Evolutionary conservation across 768 basidiomycete species (phyloP).

Genomic region (Boletus fagicola): DNA sequence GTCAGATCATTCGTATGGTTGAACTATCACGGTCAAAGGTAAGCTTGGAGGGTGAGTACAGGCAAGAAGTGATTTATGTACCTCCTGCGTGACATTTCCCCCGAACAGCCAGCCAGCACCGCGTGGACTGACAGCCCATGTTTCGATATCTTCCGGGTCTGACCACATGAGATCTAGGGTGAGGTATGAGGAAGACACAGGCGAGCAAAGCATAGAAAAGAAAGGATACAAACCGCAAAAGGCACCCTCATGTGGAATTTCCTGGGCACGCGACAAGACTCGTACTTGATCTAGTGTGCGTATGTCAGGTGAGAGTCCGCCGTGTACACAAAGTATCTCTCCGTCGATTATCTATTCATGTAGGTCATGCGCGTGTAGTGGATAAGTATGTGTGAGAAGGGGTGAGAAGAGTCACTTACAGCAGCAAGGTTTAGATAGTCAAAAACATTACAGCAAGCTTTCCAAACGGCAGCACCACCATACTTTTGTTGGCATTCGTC

Average conservation of each 20-base stretch:
- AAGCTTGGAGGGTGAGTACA: background rate
- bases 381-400: background rate
- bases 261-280: constrained; percentile 90
- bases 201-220: background rate
- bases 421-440: constrained; percentile 95
- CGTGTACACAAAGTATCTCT: constrained; percentile 89
- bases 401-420: constrained; percentile 42
- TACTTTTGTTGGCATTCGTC: constrained; percentile 99
- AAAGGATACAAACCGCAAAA: constrained; percentile 69
- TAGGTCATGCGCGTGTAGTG: background rate
- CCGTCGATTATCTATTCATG: constrained; percentile 84
- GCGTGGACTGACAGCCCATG: constrained; percentile 95
- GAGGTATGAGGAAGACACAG: background rate
- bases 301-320: constrained; percentile 94
- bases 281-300: constrained; percentile 93
- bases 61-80: constrained; percentile 27
- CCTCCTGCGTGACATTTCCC: constrained; percentile 80
- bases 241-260: constrained; percentile 98
- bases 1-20: constrained; percentile 86
- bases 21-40: constrained; percentile 52
- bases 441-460: constrained; percentile 94
- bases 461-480: constrained; percentile 93
- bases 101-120: constrained; percentile 98
- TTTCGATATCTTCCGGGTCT: constrained; percentile 91
- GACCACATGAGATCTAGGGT: constrained; percentile 93